Base-by-base conservation (phyloP, 2,329 filamentous ascomycete genomes). In the Penicillium aurantiogriseum region DNA sequence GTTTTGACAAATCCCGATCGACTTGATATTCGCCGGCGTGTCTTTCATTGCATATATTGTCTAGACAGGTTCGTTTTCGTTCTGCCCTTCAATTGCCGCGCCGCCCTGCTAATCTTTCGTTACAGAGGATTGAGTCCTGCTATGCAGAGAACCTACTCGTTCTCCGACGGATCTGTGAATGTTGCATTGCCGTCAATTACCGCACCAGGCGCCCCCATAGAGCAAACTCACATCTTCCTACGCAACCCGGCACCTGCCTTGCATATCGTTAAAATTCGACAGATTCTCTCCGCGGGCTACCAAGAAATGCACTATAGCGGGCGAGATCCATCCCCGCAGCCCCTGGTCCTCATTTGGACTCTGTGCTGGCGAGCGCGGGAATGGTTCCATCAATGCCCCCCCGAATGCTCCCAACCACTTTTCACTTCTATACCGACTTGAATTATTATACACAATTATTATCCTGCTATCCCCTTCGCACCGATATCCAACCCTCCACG, bases 1-100 rank as follows among this genome's bases (percentile, higher is more conserved):
- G 83, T 88, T 17, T 77, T 85, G 29, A 82, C 87, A 11, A 86
- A 91, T 56, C 88, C 86, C 64, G 79, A 84, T 3, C 85, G 86
- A 45, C 78, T 96, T 13, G 90, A 96, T 64, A 80, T 91, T 59
- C 85, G 93, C 51, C 85, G 93, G 51, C 86, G 88, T 64, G 88
- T 95, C 2, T 97, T 96, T 69, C 92, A 95, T 74, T 96, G 90
- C 69, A 88, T 94, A 4, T 97, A 97, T 72, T 87, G 90, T 29
- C 81, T 97, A 23, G 94, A 99, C 71, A 85, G 91, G 90, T 92
- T 73, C 46, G 82, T 66, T 38, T 29, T 23, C 31, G 10, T 42
- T 25, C 31, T 23, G 42, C 13, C 44, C 13, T 17, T n/a, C 7
- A 27, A 9, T 38, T 21, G 11, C 31, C 4, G 21, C n/a, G 11